A percentile compares a stretch with the other conserved stretches of the same genome.
phyloP scores from a whole-genome alignment of 208 protist species.

The Trypanosoma lewisi region DNA sequence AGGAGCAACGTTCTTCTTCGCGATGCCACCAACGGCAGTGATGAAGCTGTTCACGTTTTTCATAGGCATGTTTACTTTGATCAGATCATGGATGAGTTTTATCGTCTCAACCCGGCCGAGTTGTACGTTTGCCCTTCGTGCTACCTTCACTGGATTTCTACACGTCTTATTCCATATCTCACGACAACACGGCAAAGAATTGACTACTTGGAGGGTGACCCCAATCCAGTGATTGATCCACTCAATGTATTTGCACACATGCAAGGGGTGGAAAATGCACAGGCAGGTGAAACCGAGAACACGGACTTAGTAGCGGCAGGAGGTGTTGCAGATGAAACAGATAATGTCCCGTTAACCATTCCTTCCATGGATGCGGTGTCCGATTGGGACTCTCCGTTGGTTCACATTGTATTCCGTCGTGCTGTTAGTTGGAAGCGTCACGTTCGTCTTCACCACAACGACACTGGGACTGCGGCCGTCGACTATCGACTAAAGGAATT shows the following conservation, averaged over 20 bases:
- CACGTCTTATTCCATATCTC: conserved; percentile 46
- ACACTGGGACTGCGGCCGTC: conserved; percentile 26
- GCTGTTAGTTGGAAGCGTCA: conserved; percentile 59
- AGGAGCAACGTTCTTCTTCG: conserved; percentile 28
- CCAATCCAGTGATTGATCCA: conserved; percentile 60
- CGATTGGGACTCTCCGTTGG: conserved; percentile 41
- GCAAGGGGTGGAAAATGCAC: conserved; percentile 19
- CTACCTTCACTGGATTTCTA: conserved; percentile 74
- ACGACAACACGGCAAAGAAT: conserved; percentile 17
- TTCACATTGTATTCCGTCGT: conserved; percentile 65
- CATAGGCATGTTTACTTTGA: conserved; percentile 85
- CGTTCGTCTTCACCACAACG: conserved; percentile 52
- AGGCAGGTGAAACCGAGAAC: background rate
- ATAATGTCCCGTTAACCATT: conserved; percentile 10
- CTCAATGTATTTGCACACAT: conserved; percentile 71
- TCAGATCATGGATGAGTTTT: conserved; percentile 85
- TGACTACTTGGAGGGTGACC: conserved; percentile 31
- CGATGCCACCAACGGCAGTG: conserved; percentile 3
- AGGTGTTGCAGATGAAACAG: conserved; percentile 4
- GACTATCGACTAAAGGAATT: conserved; percentile 77
- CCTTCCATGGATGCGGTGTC: background rate
- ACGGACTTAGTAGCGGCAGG: conserved; percentile 1
- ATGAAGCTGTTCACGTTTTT: conserved; percentile 32
- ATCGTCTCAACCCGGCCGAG: conserved; percentile 71
- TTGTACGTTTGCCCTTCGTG: conserved; percentile 83